Percentiles rank a stretch among this genome's conserved stretches.
Evolutionary conservation across 441 rosid species (phyloP).

Genomic region (Adansonia madagascariensis): DNA sequence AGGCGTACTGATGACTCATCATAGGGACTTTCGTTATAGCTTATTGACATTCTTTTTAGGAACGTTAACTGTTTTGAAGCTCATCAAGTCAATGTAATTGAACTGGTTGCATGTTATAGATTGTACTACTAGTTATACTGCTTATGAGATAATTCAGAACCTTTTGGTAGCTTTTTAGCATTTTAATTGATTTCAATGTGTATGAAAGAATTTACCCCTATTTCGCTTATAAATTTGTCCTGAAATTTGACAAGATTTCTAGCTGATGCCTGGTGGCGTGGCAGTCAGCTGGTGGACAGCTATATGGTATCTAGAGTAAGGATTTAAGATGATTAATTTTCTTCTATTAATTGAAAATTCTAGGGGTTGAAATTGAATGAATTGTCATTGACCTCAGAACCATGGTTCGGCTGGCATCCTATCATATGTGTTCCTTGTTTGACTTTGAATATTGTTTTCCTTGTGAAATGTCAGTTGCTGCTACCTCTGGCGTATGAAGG

Average conservation of each 20-base stretch:
- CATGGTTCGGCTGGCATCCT: not conserved
- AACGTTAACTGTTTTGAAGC: not conserved
- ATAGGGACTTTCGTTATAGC: not conserved
- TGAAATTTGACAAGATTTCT: not conserved
- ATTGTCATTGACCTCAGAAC: not conserved
- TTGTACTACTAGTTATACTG: not conserved
- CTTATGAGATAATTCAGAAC: not conserved
- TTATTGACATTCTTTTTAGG: not conserved
- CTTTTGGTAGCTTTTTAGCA: not conserved
- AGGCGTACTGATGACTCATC: not conserved
- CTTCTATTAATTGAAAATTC: not conserved
- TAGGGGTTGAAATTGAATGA: not conserved
- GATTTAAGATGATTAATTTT: not conserved
- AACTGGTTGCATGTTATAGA: not conserved
- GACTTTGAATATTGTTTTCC: conserved; percentile 18
- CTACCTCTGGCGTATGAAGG: not conserved
- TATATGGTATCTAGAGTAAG: not conserved
- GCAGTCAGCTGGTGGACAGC: not conserved
- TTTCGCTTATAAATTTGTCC: not conserved
- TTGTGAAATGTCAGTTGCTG: not conserved
- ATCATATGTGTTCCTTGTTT: conserved; percentile 3
- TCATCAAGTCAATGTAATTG: conserved; percentile 2
- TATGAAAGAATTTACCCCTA: not conserved
- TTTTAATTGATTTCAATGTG: not conserved
- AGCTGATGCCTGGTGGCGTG: not conserved